These are phyloP conservation scores for Musa itinerans DNA, from an alignment of 176 grass and related monocot genomes.

Conservation along the genomic window DNA sequence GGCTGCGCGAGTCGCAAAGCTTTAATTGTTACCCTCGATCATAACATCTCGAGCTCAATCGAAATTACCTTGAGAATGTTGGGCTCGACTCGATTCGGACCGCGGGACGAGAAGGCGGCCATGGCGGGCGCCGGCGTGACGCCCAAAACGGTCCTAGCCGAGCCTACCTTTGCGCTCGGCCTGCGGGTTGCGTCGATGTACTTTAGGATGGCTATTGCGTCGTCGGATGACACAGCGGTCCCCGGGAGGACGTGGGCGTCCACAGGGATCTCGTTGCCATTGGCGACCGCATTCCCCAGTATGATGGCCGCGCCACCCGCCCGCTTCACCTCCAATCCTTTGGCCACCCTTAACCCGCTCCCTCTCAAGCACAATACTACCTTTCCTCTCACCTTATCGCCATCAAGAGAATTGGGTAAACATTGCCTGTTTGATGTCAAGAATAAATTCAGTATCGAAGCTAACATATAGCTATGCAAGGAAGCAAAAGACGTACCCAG, in stretches of 20 bases:
- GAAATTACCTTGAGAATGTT: constrained; percentile 66
- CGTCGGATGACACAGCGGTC: constrained; percentile 44
- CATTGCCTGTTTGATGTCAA: constrained; percentile 52
- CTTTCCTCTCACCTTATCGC: constrained; percentile 53
- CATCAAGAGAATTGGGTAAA: constrained; percentile 59
- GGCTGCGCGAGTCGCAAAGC: constrained; percentile 30
- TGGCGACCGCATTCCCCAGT: constrained; percentile 53
- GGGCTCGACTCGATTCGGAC: constrained; percentile 66
- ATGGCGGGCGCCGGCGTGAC: constrained; percentile 64
- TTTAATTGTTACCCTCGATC: too few relatives aligned
- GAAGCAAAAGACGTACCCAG: constrained; percentile 38
- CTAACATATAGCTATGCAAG: neutral
- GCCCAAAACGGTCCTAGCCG: constrained; percentile 42
- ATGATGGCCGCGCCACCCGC: constrained; percentile 78
- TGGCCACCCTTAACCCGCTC: constrained; percentile 49
- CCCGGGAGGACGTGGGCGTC: constrained; percentile 79
- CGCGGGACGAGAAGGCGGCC: constrained; percentile 88
- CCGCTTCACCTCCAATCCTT: constrained; percentile 81
- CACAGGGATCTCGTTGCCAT: constrained; percentile 64
- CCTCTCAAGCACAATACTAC: constrained; percentile 81
- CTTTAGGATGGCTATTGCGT: constrained; percentile 32
- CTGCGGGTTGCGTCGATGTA: constrained; percentile 46
- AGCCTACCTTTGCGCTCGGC: constrained; percentile 35
- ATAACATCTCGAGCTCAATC: too few relatives aligned
- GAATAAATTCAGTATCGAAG: neutral